Evolutionary conservation across 2,329 filamentous ascomycete genomes (phyloP).

Genomic region (Aspergillus aculeatus): DNA sequence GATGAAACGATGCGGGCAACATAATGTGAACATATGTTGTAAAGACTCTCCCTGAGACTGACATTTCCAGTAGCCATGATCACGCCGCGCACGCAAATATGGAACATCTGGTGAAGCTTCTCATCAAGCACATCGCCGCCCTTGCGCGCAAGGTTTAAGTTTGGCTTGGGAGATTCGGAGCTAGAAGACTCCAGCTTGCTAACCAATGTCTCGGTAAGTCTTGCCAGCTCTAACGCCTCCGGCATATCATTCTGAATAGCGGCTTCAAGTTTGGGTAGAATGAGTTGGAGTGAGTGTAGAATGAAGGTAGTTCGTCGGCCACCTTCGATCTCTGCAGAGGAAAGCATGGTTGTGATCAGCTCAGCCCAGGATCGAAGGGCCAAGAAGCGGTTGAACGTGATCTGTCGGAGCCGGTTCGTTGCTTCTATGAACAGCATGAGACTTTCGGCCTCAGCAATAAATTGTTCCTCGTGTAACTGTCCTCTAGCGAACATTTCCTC

Average conservation of each 20-base stretch:
- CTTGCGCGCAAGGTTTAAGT: conserved; percentile 43
- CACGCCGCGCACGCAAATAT: conserved; percentile 77
- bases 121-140: conserved; percentile 76
- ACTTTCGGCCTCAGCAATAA: conserved; percentile 39
- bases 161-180: conserved; percentile 33
- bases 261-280: conserved; percentile 81
- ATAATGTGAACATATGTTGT: conserved; percentile 87
- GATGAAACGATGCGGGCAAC: conserved; percentile 63
- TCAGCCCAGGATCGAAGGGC: conserved; percentile 83
- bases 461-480: conserved; percentile 47
- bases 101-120: conserved; percentile 87
- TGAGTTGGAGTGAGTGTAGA: conserved; percentile 80
- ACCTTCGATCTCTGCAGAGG: conserved; percentile 75
- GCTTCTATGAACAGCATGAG: conserved; percentile 41
- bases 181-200: conserved; percentile 40
- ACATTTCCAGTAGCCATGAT: conserved; percentile 69
- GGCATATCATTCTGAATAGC: conserved; percentile 67
- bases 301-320: conserved; percentile 73
- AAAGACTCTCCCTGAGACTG: conserved; percentile 77
- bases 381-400: conserved; percentile 54
- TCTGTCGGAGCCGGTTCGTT: conserved; percentile 41
- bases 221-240: conserved; percentile 73
- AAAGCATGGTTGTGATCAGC: conserved; percentile 77
- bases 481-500: conserved; percentile 40
- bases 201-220: conserved; percentile 67